Evolutionary conservation across 495 filamentous ascomycete species (phyloP), one percentile per base, ranked within the genome.

Genomic region (Penicillium daleae): DNA sequence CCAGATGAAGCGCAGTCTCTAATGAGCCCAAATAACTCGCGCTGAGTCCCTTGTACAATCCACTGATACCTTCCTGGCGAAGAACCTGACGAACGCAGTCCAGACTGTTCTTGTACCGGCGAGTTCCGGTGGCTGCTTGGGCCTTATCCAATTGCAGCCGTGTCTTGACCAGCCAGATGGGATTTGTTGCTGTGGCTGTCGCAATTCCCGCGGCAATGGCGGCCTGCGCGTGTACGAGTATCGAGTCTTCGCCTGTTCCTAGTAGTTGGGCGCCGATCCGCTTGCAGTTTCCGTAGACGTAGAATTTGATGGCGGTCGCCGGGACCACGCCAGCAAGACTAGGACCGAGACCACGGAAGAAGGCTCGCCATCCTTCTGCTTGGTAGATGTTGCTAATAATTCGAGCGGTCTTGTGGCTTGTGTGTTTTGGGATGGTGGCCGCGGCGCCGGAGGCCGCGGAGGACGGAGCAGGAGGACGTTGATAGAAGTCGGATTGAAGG

Each of bases 91-190:
- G 79, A 48, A 89, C 83, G 71, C 92, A 97, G 73, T 97, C 92
- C 66, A 87, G 79, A 63, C 89, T 91, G 74, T 93, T 94, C 70
- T 87, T 87, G 76, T 97, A 97, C 64, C 84, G 85, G 7, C 91
- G 83, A 24, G 76, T 75, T n/a, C 83, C 84, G 9, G 77, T 71
- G 67, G 83, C 71, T 63, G 79, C 83, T 9, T 82, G 80, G 51
- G 86, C 86, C 73, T 89, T 91, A 71, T 97, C 92, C 9, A 97
- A 87, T 78, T 97, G 92, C 60, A 97, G 66, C 44, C 92, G 84
- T 26, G 92, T 97, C 80, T 97, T 97, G 57, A 97, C 85, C 50
- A 97, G 81, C 92, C 92, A 97, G 61, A 97, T 96, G 3, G 92
- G 92, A 74, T 96, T 96, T 19, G 92, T 97, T 19, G 88, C 91